Conservation (phyloP, 2,329 filamentous ascomycete genomes). For the Verticillium longisporum region DNA sequence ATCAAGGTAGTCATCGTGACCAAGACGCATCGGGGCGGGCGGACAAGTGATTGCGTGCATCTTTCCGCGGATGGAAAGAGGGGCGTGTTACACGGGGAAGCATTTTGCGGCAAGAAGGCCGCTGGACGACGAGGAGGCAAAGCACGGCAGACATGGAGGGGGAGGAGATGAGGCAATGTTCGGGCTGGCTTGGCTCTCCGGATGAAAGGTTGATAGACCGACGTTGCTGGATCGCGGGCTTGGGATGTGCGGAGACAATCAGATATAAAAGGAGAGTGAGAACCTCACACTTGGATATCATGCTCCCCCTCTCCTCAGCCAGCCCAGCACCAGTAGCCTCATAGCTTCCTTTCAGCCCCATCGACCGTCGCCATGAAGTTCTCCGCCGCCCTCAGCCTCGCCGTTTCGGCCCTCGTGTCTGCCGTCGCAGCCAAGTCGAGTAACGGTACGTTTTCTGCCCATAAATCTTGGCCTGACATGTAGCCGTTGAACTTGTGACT, state of each 20-base stretch:
- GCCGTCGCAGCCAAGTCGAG: constrained; percentile 3
- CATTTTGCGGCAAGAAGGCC: neutral
- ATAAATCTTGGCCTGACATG: too few species aligned
- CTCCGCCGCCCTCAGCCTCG: constrained; percentile 4
- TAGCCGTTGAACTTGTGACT: too few species aligned
- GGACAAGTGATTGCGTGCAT: too few species aligned
- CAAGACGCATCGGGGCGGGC: too few species aligned
- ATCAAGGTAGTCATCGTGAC: too few species aligned
- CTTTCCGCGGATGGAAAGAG: neutral
- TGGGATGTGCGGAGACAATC: neutral
- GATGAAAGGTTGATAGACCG: neutral
- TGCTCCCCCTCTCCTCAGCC: constrained; percentile 2
- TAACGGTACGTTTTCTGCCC: neutral
- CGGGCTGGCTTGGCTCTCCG: neutral
- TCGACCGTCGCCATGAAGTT: constrained; percentile 8
- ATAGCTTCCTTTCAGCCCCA: neutral
- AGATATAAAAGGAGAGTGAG: neutral
- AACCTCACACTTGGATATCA: neutral
- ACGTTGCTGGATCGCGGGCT: neutral
- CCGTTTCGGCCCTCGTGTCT: constrained; percentile 9
- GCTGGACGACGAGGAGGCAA: neutral
- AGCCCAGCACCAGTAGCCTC: constrained; percentile 5
- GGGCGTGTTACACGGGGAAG: neutral
- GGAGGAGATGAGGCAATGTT: neutral
- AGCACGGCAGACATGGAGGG: neutral